Base-by-base conservation (phyloP, 768 basidiomycete genomes). In the Aureoboletus auriporus region DNA sequence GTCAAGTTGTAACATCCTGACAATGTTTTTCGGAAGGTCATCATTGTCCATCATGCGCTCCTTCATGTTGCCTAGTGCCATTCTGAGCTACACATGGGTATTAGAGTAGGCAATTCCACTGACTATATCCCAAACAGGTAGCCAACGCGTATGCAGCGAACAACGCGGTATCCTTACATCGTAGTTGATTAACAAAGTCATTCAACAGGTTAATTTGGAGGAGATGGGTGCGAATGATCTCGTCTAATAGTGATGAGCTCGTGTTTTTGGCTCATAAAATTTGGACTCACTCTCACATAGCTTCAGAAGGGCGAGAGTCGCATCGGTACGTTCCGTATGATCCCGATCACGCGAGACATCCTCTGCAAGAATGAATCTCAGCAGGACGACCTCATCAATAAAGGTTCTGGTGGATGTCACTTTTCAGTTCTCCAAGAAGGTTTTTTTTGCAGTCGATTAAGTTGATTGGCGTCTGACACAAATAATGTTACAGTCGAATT, bases 121-220 rank as follows among this genome's bases (percentile, higher is more conserved):
- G 20, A 57, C 60, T 3, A 3, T 60, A 36, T 29, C 42, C 46
- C 46, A 62, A 28, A 37, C 57, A 62, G 3, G 28, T 45, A 2
- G 37, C 40, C 16, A 62, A 30, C 8, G 61, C 57, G 7, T 61
- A 60, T 10, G 57, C 57, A 14, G 52, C 57, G 9, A 62, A 50
- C 6, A 57, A 41, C 6, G 60, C 49, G 4, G 34, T 46, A 3
- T 50, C 30, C 44, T 50, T 57, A 4, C 34, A 39, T 41, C 45
- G 40, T 17, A 62, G 16, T 23, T 60, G 58, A 3, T 36, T 29
- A 8, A 63, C 5, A 14, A 62, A 55, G 23, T 48, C n/a, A 5
- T 39, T 37, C 17, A 55, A 12, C 23, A 60, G 13, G 16, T 31
- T 27, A 6, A 29, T 17, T 28, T 30, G n/a, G 6, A 42, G 29